Conservation (phyloP, 164 flowering plant species). For the Berberis vulgaris region DNA sequence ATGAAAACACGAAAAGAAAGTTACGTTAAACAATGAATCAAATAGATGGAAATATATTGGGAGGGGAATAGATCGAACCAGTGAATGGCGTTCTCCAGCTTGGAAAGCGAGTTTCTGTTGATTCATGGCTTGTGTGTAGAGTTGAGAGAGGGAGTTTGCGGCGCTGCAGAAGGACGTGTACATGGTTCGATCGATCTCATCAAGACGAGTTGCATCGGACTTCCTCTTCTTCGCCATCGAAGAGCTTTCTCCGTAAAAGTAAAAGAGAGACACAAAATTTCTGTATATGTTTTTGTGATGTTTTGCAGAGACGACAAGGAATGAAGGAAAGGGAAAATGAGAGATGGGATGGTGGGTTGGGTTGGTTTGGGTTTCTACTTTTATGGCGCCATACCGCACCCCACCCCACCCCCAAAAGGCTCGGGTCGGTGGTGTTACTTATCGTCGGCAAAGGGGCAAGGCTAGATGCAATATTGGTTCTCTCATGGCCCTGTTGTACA, state of each 20-base stretch:
- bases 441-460: too few species aligned
- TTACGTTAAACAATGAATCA: too few species aligned
- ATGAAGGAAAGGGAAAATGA: neutral
- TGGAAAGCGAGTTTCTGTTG: slow-evolving; percentile 72
- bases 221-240: slow-evolving; percentile 81
- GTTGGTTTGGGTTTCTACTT: neutral
- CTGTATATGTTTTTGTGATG: too few species aligned
- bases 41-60: too few species aligned
- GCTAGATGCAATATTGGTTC: too few species aligned
- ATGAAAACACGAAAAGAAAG: too few species aligned
- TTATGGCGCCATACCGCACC: neutral
- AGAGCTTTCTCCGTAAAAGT: neutral
- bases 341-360: neutral
- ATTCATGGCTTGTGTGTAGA: slow-evolving; percentile 69
- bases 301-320: too few species aligned
- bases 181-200: slow-evolving; percentile 81
- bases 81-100: slow-evolving; percentile 64
- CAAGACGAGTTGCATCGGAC: slow-evolving; percentile 56
- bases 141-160: slow-evolving; percentile 79
- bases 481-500: too few species aligned
- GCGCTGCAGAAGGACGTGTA: slow-evolving; percentile 64
- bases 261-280: neutral
- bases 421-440: too few species aligned
- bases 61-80: slow-evolving; percentile 25
- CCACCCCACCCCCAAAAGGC: too few species aligned